Conservation (phyloP, 2,329 filamentous ascomycete genomes). For the Fusarium miscanthi region DNA sequence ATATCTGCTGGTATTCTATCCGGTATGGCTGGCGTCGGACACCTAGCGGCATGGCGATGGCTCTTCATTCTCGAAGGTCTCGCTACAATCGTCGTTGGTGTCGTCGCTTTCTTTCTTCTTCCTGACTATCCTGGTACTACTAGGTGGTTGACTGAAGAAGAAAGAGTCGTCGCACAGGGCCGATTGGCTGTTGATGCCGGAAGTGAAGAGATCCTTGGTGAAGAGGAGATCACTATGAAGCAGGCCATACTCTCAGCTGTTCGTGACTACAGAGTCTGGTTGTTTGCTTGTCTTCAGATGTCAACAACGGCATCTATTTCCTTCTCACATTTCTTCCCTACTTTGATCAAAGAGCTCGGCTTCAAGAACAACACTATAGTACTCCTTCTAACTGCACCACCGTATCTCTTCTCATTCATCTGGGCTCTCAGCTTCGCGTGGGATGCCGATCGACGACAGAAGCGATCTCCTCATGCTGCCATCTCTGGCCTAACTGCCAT, state of each 20-base stretch:
- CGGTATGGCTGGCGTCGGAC: neutral
- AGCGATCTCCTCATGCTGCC: neutral
- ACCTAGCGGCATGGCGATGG: neutral
- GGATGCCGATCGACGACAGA: neutral
- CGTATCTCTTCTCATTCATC: neutral
- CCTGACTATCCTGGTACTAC: neutral
- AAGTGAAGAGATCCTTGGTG: neutral
- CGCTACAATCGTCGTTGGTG: neutral
- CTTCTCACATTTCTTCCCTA: neutral
- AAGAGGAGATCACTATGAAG: neutral
- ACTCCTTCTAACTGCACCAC: neutral
- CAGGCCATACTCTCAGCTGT: neutral
- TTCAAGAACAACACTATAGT: neutral
- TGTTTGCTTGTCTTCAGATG: neutral
- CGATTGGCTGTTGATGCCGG: neutral
- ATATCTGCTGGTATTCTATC: neutral
- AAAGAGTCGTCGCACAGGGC: neutral
- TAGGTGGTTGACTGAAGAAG: neutral
- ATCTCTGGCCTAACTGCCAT: neutral
- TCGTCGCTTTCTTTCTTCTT: neutral
- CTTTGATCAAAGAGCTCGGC: neutral
- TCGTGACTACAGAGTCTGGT: neutral
- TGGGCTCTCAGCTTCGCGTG: neutral
- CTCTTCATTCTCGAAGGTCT: neutral
- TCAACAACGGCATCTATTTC: neutral